Evolutionary conservation across 345 rosid species (phyloP).

Genomic region (Hibiscus syriacus): DNA sequence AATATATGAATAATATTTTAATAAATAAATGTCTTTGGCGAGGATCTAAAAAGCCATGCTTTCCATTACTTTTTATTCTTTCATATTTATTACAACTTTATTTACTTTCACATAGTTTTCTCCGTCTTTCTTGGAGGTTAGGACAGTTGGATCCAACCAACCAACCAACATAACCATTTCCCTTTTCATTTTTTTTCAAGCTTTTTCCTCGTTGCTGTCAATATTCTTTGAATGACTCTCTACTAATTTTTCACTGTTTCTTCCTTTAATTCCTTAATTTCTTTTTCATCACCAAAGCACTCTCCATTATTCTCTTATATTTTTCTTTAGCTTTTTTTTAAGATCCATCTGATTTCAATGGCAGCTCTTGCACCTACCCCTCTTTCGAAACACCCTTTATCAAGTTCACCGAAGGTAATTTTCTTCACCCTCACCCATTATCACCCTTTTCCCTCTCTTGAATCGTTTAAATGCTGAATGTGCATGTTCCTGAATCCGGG

Average conservation of each 20-base stretch:
- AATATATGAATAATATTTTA: no score
- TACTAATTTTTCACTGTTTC: background rate
- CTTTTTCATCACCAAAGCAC: background rate
- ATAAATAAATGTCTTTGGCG: no score
- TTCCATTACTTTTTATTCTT: background rate
- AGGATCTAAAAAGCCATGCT: no score
- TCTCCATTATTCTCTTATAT: background rate
- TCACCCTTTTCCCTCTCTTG: background rate
- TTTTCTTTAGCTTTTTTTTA: background rate
- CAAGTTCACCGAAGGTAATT: background rate
- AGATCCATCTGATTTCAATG: background rate
- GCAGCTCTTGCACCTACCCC: background rate
- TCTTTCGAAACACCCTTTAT: conserved; percentile 1
- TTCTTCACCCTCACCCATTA: background rate
- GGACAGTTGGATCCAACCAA: background rate
- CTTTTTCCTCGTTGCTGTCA: background rate
- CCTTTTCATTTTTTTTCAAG: background rate
- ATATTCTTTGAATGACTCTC: background rate
- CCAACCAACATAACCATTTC: background rate
- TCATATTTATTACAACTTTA: background rate
- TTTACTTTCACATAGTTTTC: background rate
- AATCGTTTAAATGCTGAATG: background rate
- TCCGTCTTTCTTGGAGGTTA: conserved; percentile 11
- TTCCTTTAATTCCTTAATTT: background rate
- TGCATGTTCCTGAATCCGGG: background rate